These are phyloP conservation scores for Scortechinia acanthostroma DNA, from an alignment of 2,329 filamentous ascomycete genomes.

Conservation along the genomic window DNA sequence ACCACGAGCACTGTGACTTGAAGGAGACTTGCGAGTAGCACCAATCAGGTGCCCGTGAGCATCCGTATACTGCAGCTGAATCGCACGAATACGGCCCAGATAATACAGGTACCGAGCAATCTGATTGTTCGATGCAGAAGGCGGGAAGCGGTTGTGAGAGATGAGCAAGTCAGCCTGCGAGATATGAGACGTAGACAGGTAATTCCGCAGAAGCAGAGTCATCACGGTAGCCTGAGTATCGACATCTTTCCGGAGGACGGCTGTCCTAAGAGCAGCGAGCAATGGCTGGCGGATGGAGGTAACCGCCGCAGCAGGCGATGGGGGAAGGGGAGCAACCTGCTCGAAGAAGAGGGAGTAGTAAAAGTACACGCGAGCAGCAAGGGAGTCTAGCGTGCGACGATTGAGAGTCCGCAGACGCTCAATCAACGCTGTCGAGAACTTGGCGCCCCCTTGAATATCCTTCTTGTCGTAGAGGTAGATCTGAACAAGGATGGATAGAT, in stretches of 20 bases:
- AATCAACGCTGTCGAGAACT: slow-evolving; percentile 77
- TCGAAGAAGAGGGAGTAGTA: slow-evolving; percentile 96
- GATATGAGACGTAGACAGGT: slow-evolving; percentile 92
- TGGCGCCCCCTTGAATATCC: slow-evolving; percentile 70
- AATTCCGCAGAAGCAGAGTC: slow-evolving; percentile 88
- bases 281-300: slow-evolving; percentile 80
- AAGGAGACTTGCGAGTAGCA: slow-evolving; percentile 89
- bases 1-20: slow-evolving; percentile 78
- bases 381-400: slow-evolving; percentile 84
- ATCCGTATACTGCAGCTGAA: slow-evolving; percentile 93
- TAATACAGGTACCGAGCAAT: slow-evolving; percentile 97
- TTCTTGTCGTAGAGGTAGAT: slow-evolving; percentile 84
- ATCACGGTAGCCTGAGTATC: slow-evolving; percentile 97
- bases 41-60: slow-evolving; percentile 90
- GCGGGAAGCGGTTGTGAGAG: slow-evolving; percentile 89
- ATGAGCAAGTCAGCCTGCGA: slow-evolving; percentile 92
- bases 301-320: slow-evolving; percentile 80
- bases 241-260: slow-evolving; percentile 92
- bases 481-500: slow-evolving; percentile 78
- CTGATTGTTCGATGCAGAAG: slow-evolving; percentile 93
- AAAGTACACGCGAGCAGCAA: slow-evolving; percentile 94
- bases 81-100: slow-evolving; percentile 88
- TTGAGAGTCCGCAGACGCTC: slow-evolving; percentile 84
- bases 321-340: slow-evolving; percentile 77
- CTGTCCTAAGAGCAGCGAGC: slow-evolving; percentile 81